These are phyloP conservation scores for Pulveroboletus sp. DNA, from an alignment of 768 basidiomycete genomes.

Conservation along the genomic window DNA sequence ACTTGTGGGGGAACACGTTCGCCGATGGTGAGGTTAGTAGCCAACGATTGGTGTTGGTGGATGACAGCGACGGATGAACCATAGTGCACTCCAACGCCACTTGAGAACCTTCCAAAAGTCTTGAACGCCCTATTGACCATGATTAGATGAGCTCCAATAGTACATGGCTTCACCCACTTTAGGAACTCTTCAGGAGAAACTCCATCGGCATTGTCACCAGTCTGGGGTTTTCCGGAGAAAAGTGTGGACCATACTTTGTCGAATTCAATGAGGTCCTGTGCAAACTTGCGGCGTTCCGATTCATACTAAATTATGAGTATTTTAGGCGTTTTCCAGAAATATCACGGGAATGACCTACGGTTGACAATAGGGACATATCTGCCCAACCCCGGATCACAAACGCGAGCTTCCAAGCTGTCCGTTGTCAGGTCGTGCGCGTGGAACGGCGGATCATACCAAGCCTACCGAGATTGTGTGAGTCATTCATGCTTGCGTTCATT, in stretches of 20 bases:
- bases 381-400: constrained; percentile 47
- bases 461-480: constrained; percentile 47
- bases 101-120: constrained; percentile 42
- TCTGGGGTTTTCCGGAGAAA: constrained; percentile 50
- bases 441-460: not conserved
- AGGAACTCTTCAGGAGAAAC: constrained; percentile 42
- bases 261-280: constrained; percentile 50
- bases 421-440: not conserved
- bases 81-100: constrained; percentile 50
- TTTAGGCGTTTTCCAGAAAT: not conserved
- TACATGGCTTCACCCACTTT: constrained; percentile 24
- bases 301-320: constrained; percentile 37
- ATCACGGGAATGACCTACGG: constrained; percentile 28
- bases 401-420: constrained; percentile 48
- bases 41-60: constrained; percentile 33
- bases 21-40: constrained; percentile 41
- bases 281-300: constrained; percentile 48
- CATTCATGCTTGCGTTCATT: constrained; percentile 52
- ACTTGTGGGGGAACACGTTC: constrained; percentile 46
- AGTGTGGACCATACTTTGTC: constrained; percentile 48
- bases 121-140: constrained; percentile 36
- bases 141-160: not conserved
- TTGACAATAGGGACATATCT: constrained; percentile 40
- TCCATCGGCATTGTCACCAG: constrained; percentile 34
- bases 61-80: constrained; percentile 35